Evolutionary conservation across 2,329 filamentous ascomycete species (phyloP), one percentile per base, ranked within the genome.

Genomic region (Chaetomiaceae sp.): DNA sequence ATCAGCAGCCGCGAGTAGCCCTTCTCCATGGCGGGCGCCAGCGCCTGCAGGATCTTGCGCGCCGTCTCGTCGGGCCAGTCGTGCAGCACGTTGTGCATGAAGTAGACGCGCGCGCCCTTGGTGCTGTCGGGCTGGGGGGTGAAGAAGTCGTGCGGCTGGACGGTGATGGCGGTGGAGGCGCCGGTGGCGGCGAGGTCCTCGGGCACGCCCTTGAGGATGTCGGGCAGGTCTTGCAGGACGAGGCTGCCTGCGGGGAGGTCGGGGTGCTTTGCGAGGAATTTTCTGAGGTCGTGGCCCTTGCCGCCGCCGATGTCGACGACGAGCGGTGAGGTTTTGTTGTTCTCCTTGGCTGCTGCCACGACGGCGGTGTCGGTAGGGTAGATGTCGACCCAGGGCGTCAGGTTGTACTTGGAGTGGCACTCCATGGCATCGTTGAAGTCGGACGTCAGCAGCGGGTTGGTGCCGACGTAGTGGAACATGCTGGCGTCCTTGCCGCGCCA

Each of bases 401-500:
- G 62, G 48, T 71, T 72, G 56, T 69, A 67, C 44, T 65, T 66
- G 20, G 68, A 70, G 48, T 72, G 69, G 50, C 68, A 69, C 51
- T 69, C 64, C 69, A 72, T 72, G 2, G 66, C 65, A 48, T 68
- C 63, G 37, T 67, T 66, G 54, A 72, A 71, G 38, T 67, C 61
- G 4, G 61, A 53, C 0, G 63, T 64, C n/a, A 68, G 63, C 4
- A 50, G 45, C 3, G 66, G 62, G 23, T 71, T 59, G 6, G 62
- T 54, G 36, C 57, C 61, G n/a, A 72, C 54, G 17, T 67, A 65
- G 14, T 66, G 50, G 54, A 71, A 72, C 36, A 71, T 56, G 12
- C 61, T 68, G 31, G 61, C 55, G 8, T 60, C 57, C 1, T 63
- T 53, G 1, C 61, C 63, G 22, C 59, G 63, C 54, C 65, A 59